Evolutionary conservation across 2,329 filamentous ascomycete genomes (phyloP), one percentile per base, ranked within the genome.

Genomic region (Aureobasidium vineae): DNA sequence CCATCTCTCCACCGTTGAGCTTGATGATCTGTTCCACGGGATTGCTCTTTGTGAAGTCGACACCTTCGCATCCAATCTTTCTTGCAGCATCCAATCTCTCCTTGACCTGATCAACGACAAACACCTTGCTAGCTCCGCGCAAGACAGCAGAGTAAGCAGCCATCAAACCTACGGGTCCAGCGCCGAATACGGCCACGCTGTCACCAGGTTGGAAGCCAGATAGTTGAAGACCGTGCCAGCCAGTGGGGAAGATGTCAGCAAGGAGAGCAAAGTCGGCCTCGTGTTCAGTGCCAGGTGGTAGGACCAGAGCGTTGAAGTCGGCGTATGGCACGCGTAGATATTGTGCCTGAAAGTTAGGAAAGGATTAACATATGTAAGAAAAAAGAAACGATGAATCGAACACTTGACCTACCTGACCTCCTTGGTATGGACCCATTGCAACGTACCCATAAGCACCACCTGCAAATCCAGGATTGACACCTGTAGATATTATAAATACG

Each of bases 311-410:
- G 68, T 89, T 89, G 77, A 88, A 88, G 72, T 89, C 87, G 1
- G 87, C 87, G 66, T 85, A 89, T 0, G 87, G 87, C 1, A 89
- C 84, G 3, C 86, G 81, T 21, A 89, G 76, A 67, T 86, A 89
- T 72, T 89, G 85, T 2, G 86, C 87, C 72, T 36, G 4, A 7
- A 31, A 31, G 31, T 31, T 31, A 5, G 4, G 8, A 31, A 3
- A 31, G 31, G n/a, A n/a, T 31, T 31, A 31, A 31, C 28, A 31
- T 31, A 6, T 31, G 28, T 8, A 36, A 36, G 33, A 36, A 36
- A 31, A 1, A 31, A 10, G 33, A 31, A 6, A 31, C 3, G 28
- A 31, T 11, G 33, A 11, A 10, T 11, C 33, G 33, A 36, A 13
- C 8, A 36, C 10, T 36, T 36, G 10, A 36, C 33, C 33, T 36